A percentile compares a stretch with the other conserved stretches of the same genome.
Evolutionary conservation across 139 green algal species (phyloP).

Genomic region (Coelastrella sp.): DNA sequence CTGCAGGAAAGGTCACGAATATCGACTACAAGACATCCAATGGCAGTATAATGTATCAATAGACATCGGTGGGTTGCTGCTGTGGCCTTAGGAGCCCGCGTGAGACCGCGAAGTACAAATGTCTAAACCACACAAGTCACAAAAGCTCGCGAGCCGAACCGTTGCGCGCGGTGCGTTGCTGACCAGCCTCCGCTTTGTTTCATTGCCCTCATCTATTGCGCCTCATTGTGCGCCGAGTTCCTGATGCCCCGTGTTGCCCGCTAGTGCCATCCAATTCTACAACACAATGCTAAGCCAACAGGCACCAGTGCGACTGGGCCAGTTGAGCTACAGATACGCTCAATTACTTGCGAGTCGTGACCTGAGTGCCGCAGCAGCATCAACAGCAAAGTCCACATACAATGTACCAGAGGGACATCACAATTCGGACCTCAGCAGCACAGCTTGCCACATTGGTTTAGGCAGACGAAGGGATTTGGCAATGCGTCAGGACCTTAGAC

Average conservation of each 20-base stretch:
- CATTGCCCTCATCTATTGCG: no score
- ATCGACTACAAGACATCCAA: no score
- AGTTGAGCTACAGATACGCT: background rate
- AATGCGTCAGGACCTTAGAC: slow-evolving; percentile 68
- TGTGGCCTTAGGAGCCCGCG: no score
- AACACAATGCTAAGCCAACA: background rate
- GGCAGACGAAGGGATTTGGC: slow-evolving; percentile 71
- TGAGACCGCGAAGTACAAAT: no score
- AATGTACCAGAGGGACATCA: slow-evolving; percentile 68
- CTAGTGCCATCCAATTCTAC: background rate
- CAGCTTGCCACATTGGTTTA: slow-evolving; percentile 74
- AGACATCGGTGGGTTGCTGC: no score
- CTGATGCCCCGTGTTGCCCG: background rate
- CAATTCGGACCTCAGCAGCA: slow-evolving; percentile 65
- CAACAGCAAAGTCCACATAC: slow-evolving; percentile 42
- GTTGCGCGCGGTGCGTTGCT: no score
- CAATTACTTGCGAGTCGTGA: background rate
- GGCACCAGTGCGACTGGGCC: background rate
- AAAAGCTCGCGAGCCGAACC: background rate
- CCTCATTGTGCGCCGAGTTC: background rate
- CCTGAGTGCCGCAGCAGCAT: slow-evolving; percentile 2
- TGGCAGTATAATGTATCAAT: no score
- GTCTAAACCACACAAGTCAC: background rate
- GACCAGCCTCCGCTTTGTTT: no score
- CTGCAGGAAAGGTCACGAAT: no score